Percentiles rank a stretch among this genome's conserved stretches.
These are phyloP conservation scores for Trichaptum fuscoviolaceum DNA, from an alignment of 768 basidiomycete species.

Conservation along the genomic window DNA sequence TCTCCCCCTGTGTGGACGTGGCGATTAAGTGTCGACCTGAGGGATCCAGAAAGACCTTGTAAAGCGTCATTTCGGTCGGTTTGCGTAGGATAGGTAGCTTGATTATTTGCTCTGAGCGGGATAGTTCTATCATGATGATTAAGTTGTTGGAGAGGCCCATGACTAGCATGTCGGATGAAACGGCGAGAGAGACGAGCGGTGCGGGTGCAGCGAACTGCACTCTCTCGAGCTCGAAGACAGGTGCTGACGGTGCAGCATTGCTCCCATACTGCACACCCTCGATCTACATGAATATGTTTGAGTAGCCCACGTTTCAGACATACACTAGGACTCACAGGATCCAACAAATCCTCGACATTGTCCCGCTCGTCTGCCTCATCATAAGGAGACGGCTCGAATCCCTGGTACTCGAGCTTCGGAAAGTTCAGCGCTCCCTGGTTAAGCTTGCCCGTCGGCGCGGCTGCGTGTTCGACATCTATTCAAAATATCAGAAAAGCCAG, in stretches of 20 bases:
- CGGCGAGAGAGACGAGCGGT: slow-evolving; percentile 73
- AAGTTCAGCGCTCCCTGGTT: slow-evolving; percentile 32
- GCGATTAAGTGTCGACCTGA: slow-evolving; percentile 87
- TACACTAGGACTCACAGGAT: slow-evolving; percentile 16
- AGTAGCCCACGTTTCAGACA: neutral
- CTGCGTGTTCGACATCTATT: slow-evolving; percentile 86
- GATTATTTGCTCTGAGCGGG: slow-evolving; percentile 79
- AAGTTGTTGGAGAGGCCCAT: slow-evolving; percentile 77
- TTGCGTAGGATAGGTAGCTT: slow-evolving; percentile 63
- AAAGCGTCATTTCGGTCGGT: slow-evolving; percentile 66
- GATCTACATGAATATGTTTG: slow-evolving; percentile 17
- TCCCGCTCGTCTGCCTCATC: slow-evolving; percentile 45
- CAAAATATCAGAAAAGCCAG: slow-evolving; percentile 11
- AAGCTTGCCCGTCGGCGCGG: slow-evolving; percentile 39
- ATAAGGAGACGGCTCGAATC: slow-evolving; percentile 75
- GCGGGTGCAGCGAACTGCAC: slow-evolving; percentile 90
- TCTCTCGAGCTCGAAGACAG: slow-evolving; percentile 77
- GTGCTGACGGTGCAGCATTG: slow-evolving; percentile 32
- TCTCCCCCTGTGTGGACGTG: slow-evolving; percentile 84
- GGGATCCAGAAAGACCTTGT: slow-evolving; percentile 88
- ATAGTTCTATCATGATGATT: slow-evolving; percentile 85
- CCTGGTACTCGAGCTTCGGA: slow-evolving; percentile 74
- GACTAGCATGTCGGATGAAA: slow-evolving; percentile 81
- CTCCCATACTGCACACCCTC: slow-evolving; percentile 28
- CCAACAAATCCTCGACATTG: slow-evolving; percentile 32